A percentile compares a stretch with the other conserved stretches of the same genome.
Evolutionary conservation across 2,329 filamentous ascomycete genomes (phyloP).

Genomic region (Aspergillus sp.): DNA sequence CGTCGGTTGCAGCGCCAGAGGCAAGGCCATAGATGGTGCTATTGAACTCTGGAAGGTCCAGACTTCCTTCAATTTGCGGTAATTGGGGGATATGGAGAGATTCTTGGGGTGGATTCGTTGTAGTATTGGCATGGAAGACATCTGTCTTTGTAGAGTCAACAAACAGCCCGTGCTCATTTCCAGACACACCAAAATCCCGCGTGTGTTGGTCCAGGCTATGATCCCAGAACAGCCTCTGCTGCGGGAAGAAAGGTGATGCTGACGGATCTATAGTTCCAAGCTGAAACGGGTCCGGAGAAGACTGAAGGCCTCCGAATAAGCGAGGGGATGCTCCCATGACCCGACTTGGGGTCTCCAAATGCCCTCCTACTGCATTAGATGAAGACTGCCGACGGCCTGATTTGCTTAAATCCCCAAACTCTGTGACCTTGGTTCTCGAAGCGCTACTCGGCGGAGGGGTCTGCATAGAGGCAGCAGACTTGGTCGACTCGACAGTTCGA

Average conservation of each 20-base stretch:
- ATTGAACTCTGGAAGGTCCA: constrained; percentile 41
- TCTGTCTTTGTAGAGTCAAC: constrained; percentile 20
- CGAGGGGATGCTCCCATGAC: constrained; percentile 50
- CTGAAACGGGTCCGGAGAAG: constrained; percentile 62
- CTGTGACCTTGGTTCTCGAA: constrained; percentile 52
- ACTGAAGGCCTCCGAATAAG: constrained; percentile 59
- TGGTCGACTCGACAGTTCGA: constrained; percentile 41
- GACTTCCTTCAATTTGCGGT: constrained; percentile 39
- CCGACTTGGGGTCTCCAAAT: constrained; percentile 52
- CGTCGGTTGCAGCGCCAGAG: constrained; percentile 37
- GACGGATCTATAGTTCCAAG: constrained; percentile 57
- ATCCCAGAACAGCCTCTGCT: constrained; percentile 58
- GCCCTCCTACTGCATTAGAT: constrained; percentile 29
- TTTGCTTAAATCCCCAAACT: constrained; percentile 32
- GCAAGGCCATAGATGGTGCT: constrained; percentile 33
- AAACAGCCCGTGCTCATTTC: constrained; percentile 28
- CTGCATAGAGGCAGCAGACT: constrained; percentile 58
- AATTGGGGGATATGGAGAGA: constrained; percentile 38
- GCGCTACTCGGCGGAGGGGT: constrained; percentile 66
- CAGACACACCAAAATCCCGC: constrained; percentile 23
- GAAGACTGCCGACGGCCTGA: constrained; percentile 28
- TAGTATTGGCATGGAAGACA: constrained; percentile 25
- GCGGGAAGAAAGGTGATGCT: constrained; percentile 61
- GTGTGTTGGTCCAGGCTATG: constrained; percentile 38
- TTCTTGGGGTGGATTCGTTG: constrained; percentile 23